Percentiles rank a stretch among this genome's conserved stretches.
Evolutionary conservation across 805 yeast species (phyloP).

Genomic region (Candida dajiaensis): DNA sequence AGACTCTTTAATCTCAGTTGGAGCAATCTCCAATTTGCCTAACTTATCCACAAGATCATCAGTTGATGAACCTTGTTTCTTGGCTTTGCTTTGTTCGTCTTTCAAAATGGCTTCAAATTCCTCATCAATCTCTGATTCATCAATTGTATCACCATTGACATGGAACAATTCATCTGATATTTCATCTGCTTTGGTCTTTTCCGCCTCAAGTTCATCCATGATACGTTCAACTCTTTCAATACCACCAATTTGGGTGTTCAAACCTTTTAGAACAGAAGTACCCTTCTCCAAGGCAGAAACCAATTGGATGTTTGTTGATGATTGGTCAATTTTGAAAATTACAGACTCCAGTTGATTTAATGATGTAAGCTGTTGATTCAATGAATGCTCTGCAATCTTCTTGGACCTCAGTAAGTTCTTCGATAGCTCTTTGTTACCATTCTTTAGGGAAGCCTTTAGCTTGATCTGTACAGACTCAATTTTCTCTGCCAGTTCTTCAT

Average conservation of each 20-base stretch:
- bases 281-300: slow-evolving; percentile 33
- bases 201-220: slow-evolving; percentile 35
- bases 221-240: slow-evolving; percentile 36
- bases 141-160: slow-evolving; percentile 19
- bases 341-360: slow-evolving; percentile 33
- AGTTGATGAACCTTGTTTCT: slow-evolving; percentile 2
- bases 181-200: slow-evolving; percentile 31
- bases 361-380: slow-evolving; percentile 27
- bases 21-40: slow-evolving; percentile 20
- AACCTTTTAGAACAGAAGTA: slow-evolving; percentile 27
- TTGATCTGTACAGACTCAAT: slow-evolving; percentile 12
- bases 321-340: slow-evolving; percentile 35
- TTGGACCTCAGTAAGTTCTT: slow-evolving; percentile 29
- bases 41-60: slow-evolving; percentile 21
- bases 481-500: slow-evolving; percentile 17
- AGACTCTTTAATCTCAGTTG: slow-evolving; percentile 5
- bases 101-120: slow-evolving; percentile 31
- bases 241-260: slow-evolving; percentile 38
- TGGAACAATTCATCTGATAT: slow-evolving; percentile 30
- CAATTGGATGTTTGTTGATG: slow-evolving; percentile 35
- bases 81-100: slow-evolving; percentile 5
- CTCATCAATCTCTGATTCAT: slow-evolving; percentile 27
- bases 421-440: slow-evolving; percentile 25
- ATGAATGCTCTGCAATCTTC: slow-evolving; percentile 29
- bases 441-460: slow-evolving; percentile 18